Evolutionary conservation across 1,284 basidiomycete genomes (phyloP), one percentile per base, ranked within the genome.

Genomic region (Gomphus bonarii): DNA sequence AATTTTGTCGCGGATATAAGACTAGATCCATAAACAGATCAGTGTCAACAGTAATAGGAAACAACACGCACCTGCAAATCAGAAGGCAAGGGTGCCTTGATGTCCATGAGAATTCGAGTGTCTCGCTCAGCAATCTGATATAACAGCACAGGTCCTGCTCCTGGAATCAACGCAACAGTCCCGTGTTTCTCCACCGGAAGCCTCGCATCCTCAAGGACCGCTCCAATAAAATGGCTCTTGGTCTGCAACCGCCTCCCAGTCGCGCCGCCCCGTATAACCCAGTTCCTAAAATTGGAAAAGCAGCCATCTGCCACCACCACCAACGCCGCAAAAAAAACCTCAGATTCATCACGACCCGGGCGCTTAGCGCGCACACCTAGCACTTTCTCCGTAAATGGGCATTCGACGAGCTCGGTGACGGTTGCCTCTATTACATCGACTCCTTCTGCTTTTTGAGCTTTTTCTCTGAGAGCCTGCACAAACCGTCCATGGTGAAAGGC

Each of bases 401-500:
- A 83, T 63, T 80, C 77, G 57, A 88, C 72, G 55, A 95, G 76
- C 59, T 87, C 84, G 44, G 82, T 84, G 25, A 86, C 93, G 0
- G 86, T 92, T 22, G 83, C 91, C 70, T 95, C 91, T 46, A 95
- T 76, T 36, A 92, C 74, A 38, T 88, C 82, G 7, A 92, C 85
- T 14, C 82, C 78, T 9, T 68, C 68, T 11, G 83, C 82, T 33
- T 69, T 66, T 57, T 70, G 73, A 38, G 88, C 89, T 59, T 85
- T 85, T 46, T 74, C 73, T 38, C 95, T 77, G 50, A 99, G 72
- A 16, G 80, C 77, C 76, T 88, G 85, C 60, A 99, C 83, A 64
- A 99, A 94, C 57, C 82, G 77, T n/a, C 95, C 95, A 68, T 98
- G 95, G 72, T 98, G 95, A 71, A 98, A 98, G 61, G 84, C 85